A percentile compares a stretch with the other conserved stretches of the same genome.
Evolutionary conservation across 108 stramenopile species (phyloP).

Genomic region (Fragilaria radians): DNA sequence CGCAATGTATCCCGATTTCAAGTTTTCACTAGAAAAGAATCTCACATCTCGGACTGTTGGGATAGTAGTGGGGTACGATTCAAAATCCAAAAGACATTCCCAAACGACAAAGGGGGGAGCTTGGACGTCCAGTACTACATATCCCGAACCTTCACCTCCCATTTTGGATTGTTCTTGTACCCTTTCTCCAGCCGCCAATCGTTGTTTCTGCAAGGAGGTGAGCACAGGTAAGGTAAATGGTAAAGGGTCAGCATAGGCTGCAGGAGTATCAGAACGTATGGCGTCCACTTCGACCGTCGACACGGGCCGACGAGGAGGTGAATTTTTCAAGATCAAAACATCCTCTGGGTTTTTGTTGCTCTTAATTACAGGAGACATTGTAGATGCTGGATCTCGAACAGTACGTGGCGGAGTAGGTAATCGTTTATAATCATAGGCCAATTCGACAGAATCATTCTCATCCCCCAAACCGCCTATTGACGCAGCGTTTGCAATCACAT

Average conservation of each 20-base stretch:
- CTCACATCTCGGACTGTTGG: constrained; percentile 73
- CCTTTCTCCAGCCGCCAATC: constrained; percentile 51
- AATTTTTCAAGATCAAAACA: constrained; percentile 4
- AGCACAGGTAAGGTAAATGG: constrained; percentile 70
- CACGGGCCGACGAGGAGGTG: background rate
- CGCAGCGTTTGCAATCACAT: constrained; percentile 48
- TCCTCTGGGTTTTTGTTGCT: constrained; percentile 10
- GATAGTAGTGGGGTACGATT: constrained; percentile 74
- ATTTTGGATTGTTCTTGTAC: constrained; percentile 78
- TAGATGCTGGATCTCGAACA: constrained; percentile 5
- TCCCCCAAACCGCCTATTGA: constrained; percentile 50
- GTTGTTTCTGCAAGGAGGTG: constrained; percentile 31
- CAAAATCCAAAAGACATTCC: constrained; percentile 84
- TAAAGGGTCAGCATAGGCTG: constrained; percentile 48
- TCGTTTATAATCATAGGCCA: constrained; percentile 9
- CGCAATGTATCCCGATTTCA: constrained; percentile 50
- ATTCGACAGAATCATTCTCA: constrained; percentile 22
- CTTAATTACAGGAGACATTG: background rate
- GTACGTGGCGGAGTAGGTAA: constrained; percentile 9
- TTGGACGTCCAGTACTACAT: constrained; percentile 75
- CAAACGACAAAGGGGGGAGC: constrained; percentile 76
- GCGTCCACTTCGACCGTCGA: constrained; percentile 26
- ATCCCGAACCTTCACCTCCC: constrained; percentile 81
- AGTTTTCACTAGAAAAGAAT: constrained; percentile 70
- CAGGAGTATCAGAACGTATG: constrained; percentile 25